Conservation (phyloP, 208 protist species). For the Naegleria gruberi region DNA sequence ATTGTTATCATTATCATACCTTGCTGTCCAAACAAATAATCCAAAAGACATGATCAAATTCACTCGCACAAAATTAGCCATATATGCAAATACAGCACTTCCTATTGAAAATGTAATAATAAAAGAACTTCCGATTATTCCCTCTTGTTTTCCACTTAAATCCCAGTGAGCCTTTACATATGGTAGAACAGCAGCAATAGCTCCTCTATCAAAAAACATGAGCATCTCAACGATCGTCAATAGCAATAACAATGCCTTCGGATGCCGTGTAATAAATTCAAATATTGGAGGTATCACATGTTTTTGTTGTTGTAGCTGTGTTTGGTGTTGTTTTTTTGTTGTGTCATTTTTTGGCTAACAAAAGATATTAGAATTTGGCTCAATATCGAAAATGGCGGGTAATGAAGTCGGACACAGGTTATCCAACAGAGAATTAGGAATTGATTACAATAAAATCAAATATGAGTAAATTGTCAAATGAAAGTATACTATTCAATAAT, state of each 20-base stretch:
- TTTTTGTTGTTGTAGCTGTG: no score
- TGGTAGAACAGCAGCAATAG: constrained; percentile 2
- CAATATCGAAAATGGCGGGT: no score
- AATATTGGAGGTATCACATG: background rate
- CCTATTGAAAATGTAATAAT: constrained; percentile 21
- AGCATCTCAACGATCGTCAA: constrained; percentile 22
- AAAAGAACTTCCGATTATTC: constrained; percentile 12
- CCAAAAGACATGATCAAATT: constrained; percentile 20
- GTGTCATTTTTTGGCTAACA: no score
- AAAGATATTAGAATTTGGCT: no score
- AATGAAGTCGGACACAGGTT: no score
- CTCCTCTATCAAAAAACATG: constrained; percentile 30
- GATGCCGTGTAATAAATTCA: background rate
- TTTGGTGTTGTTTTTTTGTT: no score
- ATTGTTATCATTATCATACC: background rate
- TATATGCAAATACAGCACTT: constrained; percentile 18
- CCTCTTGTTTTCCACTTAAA: background rate
- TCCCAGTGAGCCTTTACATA: background rate
- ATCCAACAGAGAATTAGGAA: no score
- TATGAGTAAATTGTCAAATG: no score
- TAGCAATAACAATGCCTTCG: background rate
- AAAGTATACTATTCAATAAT: no score
- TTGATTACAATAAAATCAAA: no score
- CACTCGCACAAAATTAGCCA: background rate
- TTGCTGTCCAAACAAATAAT: constrained; percentile 17